Percentiles rank a stretch among this genome's conserved stretches.
phyloP scores from a whole-genome alignment of 495 filamentous ascomycete species.

The Xylaria flabelliformis region DNA sequence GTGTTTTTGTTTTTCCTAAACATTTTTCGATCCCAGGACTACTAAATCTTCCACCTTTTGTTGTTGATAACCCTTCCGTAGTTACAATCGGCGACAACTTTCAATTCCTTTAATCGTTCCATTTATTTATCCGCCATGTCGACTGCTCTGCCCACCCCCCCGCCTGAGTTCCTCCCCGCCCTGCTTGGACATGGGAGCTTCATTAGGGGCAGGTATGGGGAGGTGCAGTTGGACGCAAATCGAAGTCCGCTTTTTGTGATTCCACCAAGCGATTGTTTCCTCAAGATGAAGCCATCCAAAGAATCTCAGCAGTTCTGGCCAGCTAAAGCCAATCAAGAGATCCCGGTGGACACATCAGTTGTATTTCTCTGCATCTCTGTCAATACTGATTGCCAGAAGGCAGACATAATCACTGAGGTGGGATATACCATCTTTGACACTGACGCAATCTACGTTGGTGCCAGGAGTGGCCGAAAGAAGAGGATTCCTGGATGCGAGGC shows the following conservation, averaged over 20 bases:
- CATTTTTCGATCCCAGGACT: neutral
- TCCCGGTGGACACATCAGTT: neutral
- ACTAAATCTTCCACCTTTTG: neutral
- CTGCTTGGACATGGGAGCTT: slow-evolving; percentile 16
- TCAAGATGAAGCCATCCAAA: slow-evolving; percentile 8
- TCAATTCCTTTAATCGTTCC: neutral
- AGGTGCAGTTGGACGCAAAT: neutral
- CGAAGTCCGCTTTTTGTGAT: neutral
- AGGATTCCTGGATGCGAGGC: neutral
- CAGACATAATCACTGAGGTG: slow-evolving; percentile 5
- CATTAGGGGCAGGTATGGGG: neutral
- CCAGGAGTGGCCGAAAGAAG: neutral
- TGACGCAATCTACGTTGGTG: neutral
- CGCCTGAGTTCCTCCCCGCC: slow-evolving; percentile 4
- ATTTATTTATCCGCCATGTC: neutral
- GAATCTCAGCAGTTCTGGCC: slow-evolving; percentile 21
- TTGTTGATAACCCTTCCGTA: neutral
- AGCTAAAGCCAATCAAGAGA: neutral
- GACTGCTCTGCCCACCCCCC: neutral
- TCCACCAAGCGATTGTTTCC: neutral
- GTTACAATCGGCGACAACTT: neutral
- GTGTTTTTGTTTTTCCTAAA: neutral
- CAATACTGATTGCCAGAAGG: slow-evolving; percentile 6
- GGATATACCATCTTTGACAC: slow-evolving; percentile 23
- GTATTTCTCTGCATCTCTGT: slow-evolving; percentile 14